Base-by-base conservation (phyloP, 768 basidiomycete species). In the Mycena pura region DNA sequence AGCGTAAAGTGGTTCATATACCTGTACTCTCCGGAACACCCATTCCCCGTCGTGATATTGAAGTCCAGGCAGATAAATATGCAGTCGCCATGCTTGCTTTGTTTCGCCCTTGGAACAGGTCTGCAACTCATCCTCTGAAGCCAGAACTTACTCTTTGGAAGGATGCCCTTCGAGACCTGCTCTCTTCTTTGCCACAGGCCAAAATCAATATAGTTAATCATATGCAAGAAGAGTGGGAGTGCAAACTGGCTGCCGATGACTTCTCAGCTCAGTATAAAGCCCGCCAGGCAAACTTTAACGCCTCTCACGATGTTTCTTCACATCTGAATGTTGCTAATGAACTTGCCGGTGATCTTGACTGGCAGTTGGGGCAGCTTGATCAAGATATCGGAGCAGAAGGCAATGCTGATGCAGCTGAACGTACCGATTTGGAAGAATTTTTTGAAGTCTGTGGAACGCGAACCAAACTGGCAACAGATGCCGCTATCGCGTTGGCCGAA, bases 221-320 rank as follows among this genome's bases (percentile, higher is more conserved):
- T 27, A 28, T 66, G 24, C 60, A 66, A 25, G 60, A 62, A 29
- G 46, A 58, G 31, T 66, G 61, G 56, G 60, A 66, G 39, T 62
- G 60, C n/a, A 40, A 52, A 7, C 15, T 46, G 1, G 64, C 64
- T 0, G 61, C 60, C 1, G 56, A 57, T 11, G 51, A 66, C 24
- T 66, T 49, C 21, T 58, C 64, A 24, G 57, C 27, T 7, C 21
- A 53, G 21, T 52, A 63, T 14, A 53, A 40, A 58, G 22, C 31
- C 5, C 27, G 36, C 6, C 5, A 47, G 1, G 32, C 51, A 6
- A 34, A 39, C 11, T 41, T 47, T 28, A 19, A 31, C 3, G 1
- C 40, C 8, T 24, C 31, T 2, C 34, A 29, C 13, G 25, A 10
- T 3, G 36, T 29, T 27, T 40, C 31, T 5, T 9, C 22, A n/a